These are phyloP conservation scores for Phialemonium atrogriseum DNA, from an alignment of 2,329 filamentous ascomycete species.

Conservation along the genomic window DNA sequence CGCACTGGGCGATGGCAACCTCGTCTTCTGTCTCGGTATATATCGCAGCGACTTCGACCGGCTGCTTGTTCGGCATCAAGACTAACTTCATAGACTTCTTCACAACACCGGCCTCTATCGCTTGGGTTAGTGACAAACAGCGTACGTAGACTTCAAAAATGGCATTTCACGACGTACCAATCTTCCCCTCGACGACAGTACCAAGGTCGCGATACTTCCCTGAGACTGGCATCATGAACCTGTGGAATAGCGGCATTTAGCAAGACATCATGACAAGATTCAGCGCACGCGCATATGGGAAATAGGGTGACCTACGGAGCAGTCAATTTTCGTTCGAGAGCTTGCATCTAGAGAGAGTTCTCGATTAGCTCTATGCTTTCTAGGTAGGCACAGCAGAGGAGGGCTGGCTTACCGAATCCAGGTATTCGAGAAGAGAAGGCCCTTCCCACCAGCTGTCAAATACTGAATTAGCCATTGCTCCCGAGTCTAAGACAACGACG, in stretches of 20 bases:
- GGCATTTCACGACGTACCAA: too few relatives aligned
- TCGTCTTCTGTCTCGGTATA: conserved; percentile 98
- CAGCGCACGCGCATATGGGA: background rate
- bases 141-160: too few relatives aligned
- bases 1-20: conserved; percentile 70
- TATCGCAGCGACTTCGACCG: conserved; percentile 71
- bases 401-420: too few relatives aligned
- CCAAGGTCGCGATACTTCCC: conserved; percentile 97
- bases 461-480: too few relatives aligned
- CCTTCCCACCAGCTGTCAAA: conserved; percentile 94
- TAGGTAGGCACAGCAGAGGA: too few relatives aligned
- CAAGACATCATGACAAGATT: too few relatives aligned
- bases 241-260: too few relatives aligned
- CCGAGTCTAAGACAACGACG: too few relatives aligned
- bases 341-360: too few relatives aligned
- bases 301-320: conserved; percentile 61
- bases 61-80: conserved; percentile 93
- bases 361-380: too few relatives aligned
- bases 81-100: conserved; percentile 81
- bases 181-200: conserved; percentile 95
- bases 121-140: background rate
- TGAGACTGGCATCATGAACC: conserved; percentile 99
- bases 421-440: conserved; percentile 85
- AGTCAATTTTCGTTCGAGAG: conserved; percentile 90
- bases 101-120: conserved; percentile 57